phyloP scores from a whole-genome alignment of 2,329 filamentous ascomycete genomes.

The Botrytis aclada region DNA sequence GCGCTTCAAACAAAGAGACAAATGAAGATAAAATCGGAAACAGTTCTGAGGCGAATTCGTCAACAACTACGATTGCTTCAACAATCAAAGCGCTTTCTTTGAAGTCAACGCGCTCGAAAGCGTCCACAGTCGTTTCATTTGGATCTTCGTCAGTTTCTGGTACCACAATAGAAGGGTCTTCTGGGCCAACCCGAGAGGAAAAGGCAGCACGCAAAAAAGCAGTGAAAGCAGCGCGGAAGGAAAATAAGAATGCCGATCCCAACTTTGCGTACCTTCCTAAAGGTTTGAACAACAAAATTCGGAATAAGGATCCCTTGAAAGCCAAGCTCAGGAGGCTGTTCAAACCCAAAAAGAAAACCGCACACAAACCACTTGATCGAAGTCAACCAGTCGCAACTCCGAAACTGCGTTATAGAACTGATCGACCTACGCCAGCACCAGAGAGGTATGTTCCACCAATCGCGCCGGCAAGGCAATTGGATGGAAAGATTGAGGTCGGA shows the following conservation, averaged over 20 bases:
- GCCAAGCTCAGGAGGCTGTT: neutral
- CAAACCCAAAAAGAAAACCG: neutral
- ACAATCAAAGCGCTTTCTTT: neutral
- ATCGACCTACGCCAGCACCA: neutral
- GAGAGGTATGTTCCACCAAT: neutral
- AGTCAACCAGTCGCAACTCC: neutral
- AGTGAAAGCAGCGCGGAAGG: neutral
- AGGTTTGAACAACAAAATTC: conserved; percentile 12
- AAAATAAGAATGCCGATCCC: neutral
- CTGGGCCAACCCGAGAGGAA: neutral
- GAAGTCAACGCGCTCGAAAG: neutral
- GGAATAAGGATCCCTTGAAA: neutral
- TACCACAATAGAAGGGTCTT: neutral
- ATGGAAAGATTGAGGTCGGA: neutral
- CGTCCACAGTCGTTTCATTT: neutral
- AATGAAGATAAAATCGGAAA: neutral
- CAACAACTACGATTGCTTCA: neutral
- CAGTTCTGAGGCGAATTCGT: neutral
- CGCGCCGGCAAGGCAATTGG: neutral
- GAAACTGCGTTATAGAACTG: neutral
- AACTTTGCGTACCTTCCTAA: neutral
- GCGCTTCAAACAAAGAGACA: neutral
- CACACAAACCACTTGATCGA: neutral
- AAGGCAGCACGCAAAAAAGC: neutral
- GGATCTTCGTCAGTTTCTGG: neutral